Base-by-base conservation (phyloP, 345 rosid genomes). In the Aquilaria malaccensis region DNA sequence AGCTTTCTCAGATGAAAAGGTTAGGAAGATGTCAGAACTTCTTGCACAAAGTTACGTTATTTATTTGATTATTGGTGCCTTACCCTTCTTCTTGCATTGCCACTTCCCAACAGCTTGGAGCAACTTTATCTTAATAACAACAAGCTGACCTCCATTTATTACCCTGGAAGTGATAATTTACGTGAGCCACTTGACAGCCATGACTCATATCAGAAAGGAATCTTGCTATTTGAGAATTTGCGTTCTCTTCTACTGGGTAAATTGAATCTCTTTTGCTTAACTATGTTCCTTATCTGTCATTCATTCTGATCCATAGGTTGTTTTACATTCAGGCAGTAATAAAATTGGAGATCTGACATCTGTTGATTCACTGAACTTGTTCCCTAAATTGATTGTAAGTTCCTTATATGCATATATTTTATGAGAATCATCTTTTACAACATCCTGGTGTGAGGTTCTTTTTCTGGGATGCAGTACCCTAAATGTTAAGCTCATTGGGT, bases 231-330 rank as follows among this genome's bases (percentile, higher is more conserved):
- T 73, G 82, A 84, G 65, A 90, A 73, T 60, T 65, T 94, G 67
- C 76, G 67, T 31, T 90, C 88, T 72, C 97, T 94, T 78, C 89
- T 90, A 73, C 68, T 90, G 52, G 99, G 97, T 90, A 84, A 72
- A 47, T 60, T 55, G 5, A 29, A 33, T 58, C 11, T n/a, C 41
- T 63, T 41, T 29, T 49, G 56, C 51, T 53, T 56, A 31, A 10
- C 60, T 33, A 47, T 50, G 55, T 52, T 0, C 46, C 14, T 15
- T 30, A 47, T 49, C 15, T 55, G 15, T 66, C 33, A 15, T 7
- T 41, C 45, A 59, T 56, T 55, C 68, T 74, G 52, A 67, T 60
- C 31, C 54, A 22, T 59, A 60, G 54, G 55, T 33, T 52, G 3
- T 37, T 63, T 30, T 66, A 31, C 56, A 65, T 69, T 72, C 81